Percentiles rank a stretch among this genome's conserved stretches.
Evolutionary conservation across 352 stramenopile genomes (phyloP).

Genomic region (Phytophthora megakarya): DNA sequence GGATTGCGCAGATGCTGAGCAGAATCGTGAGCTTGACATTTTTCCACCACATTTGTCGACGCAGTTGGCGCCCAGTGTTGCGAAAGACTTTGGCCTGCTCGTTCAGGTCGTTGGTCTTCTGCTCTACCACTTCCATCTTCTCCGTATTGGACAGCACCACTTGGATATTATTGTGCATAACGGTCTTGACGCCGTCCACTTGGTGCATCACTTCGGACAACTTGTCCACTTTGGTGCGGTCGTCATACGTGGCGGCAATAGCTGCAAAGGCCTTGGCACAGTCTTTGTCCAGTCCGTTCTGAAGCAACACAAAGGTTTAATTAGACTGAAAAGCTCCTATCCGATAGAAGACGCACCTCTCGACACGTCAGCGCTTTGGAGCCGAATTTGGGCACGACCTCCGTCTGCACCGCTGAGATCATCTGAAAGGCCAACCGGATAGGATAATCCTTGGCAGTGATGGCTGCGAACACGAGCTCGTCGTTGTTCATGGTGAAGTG

Average conservation of each 20-base stretch:
- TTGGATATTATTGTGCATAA: constrained; percentile 91
- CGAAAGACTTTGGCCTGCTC: constrained; percentile 88
- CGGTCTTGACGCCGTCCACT: constrained; percentile 79
- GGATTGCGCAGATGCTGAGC: constrained; percentile 61
- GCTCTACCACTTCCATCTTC: constrained; percentile 89
- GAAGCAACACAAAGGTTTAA: constrained; percentile 3
- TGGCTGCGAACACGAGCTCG: constrained; percentile 82
- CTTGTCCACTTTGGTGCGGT: constrained; percentile 89
- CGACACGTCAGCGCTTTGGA: constrained; percentile 76
- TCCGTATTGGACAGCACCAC: constrained; percentile 87
- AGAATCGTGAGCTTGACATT: constrained; percentile 81
- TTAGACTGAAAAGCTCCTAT: background rate
- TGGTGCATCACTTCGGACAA: constrained; percentile 84
- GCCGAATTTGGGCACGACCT: constrained; percentile 77
- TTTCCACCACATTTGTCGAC: constrained; percentile 87
- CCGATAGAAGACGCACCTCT: constrained; percentile 47
- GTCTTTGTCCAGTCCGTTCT: constrained; percentile 83
- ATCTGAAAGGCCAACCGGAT: constrained; percentile 85
- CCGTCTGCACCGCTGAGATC: constrained; percentile 76
- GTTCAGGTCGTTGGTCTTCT: constrained; percentile 88
- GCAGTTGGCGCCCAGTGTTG: constrained; percentile 81
- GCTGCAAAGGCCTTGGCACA: constrained; percentile 61
- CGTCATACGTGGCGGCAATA: constrained; percentile 79
- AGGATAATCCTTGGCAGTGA: constrained; percentile 82
- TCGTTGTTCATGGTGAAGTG: constrained; percentile 91